These are phyloP conservation scores for Croton laevigatus DNA, from an alignment of 441 rosid species.

Conservation along the genomic window DNA sequence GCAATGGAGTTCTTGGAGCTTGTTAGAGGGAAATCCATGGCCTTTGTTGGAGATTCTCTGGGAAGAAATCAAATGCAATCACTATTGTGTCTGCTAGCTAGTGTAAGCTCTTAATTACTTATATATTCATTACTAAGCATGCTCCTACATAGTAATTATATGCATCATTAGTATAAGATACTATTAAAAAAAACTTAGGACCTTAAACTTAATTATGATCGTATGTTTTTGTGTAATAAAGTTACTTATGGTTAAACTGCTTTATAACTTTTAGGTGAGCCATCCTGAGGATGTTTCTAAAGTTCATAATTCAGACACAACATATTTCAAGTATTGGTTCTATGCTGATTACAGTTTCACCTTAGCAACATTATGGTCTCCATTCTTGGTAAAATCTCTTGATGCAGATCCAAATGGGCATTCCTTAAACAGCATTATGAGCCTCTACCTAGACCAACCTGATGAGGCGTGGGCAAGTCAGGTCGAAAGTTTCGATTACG, in stretches of 20 bases:
- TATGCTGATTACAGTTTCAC: slow-evolving; percentile 59
- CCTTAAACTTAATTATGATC: too few relatives aligned
- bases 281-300: slow-evolving; percentile 49
- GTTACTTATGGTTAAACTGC: not conserved
- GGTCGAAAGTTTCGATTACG: slow-evolving; percentile 51
- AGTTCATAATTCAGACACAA: slow-evolving; percentile 29
- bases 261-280: slow-evolving; percentile 44
- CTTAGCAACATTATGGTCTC: slow-evolving; percentile 64
- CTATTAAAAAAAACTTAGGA: too few relatives aligned
- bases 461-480: slow-evolving; percentile 54
- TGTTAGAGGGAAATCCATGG: slow-evolving; percentile 70
- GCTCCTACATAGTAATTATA: not conserved
- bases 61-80: slow-evolving; percentile 87
- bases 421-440: slow-evolving; percentile 39
- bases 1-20: slow-evolving; percentile 58
- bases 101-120: slow-evolving; percentile 34
- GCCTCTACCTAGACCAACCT: slow-evolving; percentile 59
- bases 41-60: slow-evolving; percentile 78
- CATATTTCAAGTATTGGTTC: slow-evolving; percentile 52
- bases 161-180: not conserved
- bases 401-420: slow-evolving; percentile 52
- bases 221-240: too few relatives aligned
- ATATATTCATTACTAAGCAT: not conserved
- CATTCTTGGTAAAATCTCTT: slow-evolving; percentile 57
- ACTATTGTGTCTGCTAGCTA: slow-evolving; percentile 63